Evolutionary conservation across 495 filamentous ascomycete genomes (phyloP), one percentile per base, ranked within the genome.

Genomic region (Daldinia vernicosa): DNA sequence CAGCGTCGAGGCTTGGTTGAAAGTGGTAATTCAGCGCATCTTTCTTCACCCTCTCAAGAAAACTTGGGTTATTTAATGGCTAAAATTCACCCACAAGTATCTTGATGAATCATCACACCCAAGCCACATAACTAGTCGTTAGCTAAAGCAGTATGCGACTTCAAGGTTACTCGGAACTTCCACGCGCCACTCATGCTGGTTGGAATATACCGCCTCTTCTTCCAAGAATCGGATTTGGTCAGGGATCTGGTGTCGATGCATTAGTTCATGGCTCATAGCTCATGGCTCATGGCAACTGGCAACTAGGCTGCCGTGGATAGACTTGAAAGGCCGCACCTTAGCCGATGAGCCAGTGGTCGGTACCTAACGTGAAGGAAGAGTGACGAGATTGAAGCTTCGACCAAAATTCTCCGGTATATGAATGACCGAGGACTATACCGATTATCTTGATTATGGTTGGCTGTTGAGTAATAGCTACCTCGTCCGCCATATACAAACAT

Each of bases 361-460:
- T 24, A 54, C 22, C 30, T 35, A 47, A 14, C 19, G 12, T 61
- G 60, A 54, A 54, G 55, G 30, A 39, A 60, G 47, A 55, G 24
- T 50, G 50, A 64, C 60, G 39, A 59, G 45, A 71, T 39, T 35
- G 51, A 50, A 58, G 26, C 43, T 33, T 55, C 55, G 52, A 62
- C 19, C 33, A 22, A 52, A 66, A 33, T 4, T 17, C 47, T 28
- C 43, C 17, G 19, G 19, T 40, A 66, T 60, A 64, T 63, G 50
- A 60, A 67, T 37, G 53, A 28, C 63, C 60, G 64, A 72, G 17
- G 43, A 54, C 55, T 57, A 26, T 15, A 4, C 65, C 60, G 65
- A 24, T 22, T 22, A 19, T 45, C 27, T 52, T 54, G 32, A 12
- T 50, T 54, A 4, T 63, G 51, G 50, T 69, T 69, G 52, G 66